Base-by-base conservation (phyloP, 139 green algal genomes). In the Chlorella vulgaris region DNA sequence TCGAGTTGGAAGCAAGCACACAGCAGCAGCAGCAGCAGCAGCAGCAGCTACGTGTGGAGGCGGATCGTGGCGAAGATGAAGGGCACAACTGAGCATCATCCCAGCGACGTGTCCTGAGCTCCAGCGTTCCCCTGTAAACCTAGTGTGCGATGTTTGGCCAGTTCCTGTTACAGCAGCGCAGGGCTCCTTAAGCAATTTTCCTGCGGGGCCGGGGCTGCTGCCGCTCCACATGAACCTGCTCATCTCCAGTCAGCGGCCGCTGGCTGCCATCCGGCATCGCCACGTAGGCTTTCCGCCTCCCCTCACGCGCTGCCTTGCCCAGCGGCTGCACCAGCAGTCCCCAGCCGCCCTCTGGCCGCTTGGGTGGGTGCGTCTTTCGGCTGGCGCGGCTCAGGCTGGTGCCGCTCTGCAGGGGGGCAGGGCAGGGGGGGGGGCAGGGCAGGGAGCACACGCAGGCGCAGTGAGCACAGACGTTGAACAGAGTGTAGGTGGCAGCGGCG, bases 251-350 rank as follows among this genome's bases (percentile, higher is more conserved):
- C 26, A 90, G 79, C 78, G 83, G 61, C 35, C 86, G 60, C 53
- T 74, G 22, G 28, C n/a, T 70, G 73, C 84, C 84, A 38, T 87
- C 81, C 22, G 86, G 81, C 63, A n/a, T 5, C 29, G 84, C 84
- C 42, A 90, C 85, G 24, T 80, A 90, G 15, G 80, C 33, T 70
- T 89, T 13, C 69, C 50, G 28, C 33, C 26, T 61, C 22, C 4
- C 43, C 22, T 24, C 36, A 6, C 35, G n/a, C 60, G 66, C 80
- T 47, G 76, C 81, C 29, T 85, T 80, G 39, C 71, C 84, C 40
- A 89, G 60, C 28, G 87, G 87, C 21, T 42, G 83, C 15, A 91
- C 85, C 24, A 91, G 38, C 42, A 91, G 58, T 24, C 35, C 79
- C 85, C 85, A 91, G 29, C 87, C 87, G 24, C 58, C 82, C 39